phyloP scores from a whole-genome alignment of 352 stramenopile genomes.

The Pythium monospermum region DNA sequence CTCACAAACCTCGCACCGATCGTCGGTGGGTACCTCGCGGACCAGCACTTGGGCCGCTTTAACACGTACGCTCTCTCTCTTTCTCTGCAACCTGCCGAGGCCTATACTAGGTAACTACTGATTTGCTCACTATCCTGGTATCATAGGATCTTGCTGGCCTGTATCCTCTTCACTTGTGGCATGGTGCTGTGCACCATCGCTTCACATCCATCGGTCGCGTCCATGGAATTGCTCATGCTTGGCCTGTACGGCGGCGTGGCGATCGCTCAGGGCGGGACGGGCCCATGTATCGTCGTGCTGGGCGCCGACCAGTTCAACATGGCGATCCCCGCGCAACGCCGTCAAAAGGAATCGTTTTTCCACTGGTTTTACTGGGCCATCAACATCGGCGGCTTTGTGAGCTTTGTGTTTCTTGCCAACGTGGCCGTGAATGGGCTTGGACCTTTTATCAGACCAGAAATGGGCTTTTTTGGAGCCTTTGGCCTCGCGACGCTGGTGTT shows the following conservation, averaged over 20 bases:
- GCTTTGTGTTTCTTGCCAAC: slow-evolving; percentile 86
- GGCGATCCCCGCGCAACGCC: slow-evolving; percentile 43
- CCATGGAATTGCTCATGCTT: slow-evolving; percentile 62
- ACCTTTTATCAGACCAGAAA: slow-evolving; percentile 63
- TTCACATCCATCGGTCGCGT: slow-evolving; percentile 48
- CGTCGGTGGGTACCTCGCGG: slow-evolving; percentile 73
- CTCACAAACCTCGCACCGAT: slow-evolving; percentile 79
- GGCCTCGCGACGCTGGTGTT: slow-evolving; percentile 77
- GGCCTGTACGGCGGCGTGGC: slow-evolving; percentile 69
- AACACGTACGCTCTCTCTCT: slow-evolving; percentile 59
- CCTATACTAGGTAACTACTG: no score
- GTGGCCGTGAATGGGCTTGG: slow-evolving; percentile 86
- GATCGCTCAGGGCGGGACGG: slow-evolving; percentile 32
- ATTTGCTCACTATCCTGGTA: no score
- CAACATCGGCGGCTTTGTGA: slow-evolving; percentile 87
- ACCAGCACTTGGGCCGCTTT: slow-evolving; percentile 72
- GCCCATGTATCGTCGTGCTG: slow-evolving; percentile 31
- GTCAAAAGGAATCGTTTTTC: slow-evolving; percentile 88
- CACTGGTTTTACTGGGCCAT: slow-evolving; percentile 93
- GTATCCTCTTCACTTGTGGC: slow-evolving; percentile 52
- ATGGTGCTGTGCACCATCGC: slow-evolving; percentile 68
- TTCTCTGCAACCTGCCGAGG: no score
- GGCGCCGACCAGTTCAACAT: slow-evolving; percentile 75
- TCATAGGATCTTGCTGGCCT: slow-evolving; percentile 69
- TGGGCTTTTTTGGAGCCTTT: slow-evolving; percentile 88